Base-by-base conservation (phyloP, 2,329 filamentous ascomycete genomes). In the Fusarium goolgardi region DNA sequence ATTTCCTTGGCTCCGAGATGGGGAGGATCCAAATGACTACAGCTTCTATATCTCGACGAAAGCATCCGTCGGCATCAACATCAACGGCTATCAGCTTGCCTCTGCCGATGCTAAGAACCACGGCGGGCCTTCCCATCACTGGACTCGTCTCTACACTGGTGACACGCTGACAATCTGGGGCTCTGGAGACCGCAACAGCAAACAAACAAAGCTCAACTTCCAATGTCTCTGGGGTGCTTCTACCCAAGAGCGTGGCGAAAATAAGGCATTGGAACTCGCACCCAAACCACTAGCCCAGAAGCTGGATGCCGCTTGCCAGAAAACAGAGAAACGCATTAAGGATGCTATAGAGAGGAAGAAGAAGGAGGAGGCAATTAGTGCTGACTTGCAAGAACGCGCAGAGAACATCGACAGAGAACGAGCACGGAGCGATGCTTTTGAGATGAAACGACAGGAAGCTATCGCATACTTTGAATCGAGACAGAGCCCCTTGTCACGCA, bases 11-110 rank as follows among this genome's bases (percentile, higher is more conserved):
- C 62, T 73, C 27, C 65, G 70, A 16, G 69, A 81, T 49, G 71
- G 65, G 3, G 67, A 70, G 6, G 77, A 83, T 58, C 78, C 84
- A 3, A 85, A 87, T 15, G 81, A 90, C 3, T 90, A 90, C 71
- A 85, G 87, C 6, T 91, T 94, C 64, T 90, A 88, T 75, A 89
- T 97, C 51, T 90, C 91, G 2, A 96, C 93, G 5, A 93, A 94
- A 71, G 91, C 92, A 6, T 90, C 89, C 9, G 83, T 84, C 29
- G 92, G 93, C 21, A 92, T 97, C 65, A 85, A 82, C 69, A 84
- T 98, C 75, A 97, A 97, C 73, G 89, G 87, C 29, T 84, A 87
- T n/a, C 82, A 83, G 40, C 80, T 97, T 25, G 81, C 78, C 3
- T 86, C 88, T 3, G 81, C 86, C 39, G 83, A 88, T 37, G 75